Conservation (phyloP, 768 basidiomycete species). For the Kwoniella botswanensis region DNA sequence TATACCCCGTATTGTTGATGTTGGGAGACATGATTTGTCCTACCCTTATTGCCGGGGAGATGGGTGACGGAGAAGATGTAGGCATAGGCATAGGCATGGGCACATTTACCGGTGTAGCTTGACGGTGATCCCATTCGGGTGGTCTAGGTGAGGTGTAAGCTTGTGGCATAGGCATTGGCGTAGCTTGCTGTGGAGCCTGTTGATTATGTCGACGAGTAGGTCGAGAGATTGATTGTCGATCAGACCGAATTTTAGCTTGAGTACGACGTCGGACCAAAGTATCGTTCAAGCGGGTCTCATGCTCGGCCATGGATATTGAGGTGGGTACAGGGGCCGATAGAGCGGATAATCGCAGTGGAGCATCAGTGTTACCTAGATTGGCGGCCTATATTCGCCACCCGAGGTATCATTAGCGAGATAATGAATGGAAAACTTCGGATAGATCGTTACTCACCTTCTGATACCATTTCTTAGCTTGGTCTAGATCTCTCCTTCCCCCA, state of each 20-base stretch:
- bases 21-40: conserved; percentile 39
- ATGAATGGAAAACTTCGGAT: background rate
- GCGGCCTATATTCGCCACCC: conserved; percentile 64
- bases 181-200: background rate
- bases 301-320: conserved; percentile 75
- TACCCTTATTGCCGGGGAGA: conserved; percentile 19
- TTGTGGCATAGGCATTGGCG: background rate
- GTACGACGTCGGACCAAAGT: conserved; percentile 85
- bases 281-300: conserved; percentile 75
- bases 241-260: conserved; percentile 61
- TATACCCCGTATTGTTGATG: conserved; percentile 1
- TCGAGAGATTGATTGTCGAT: conserved; percentile 32
- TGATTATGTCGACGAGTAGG: conserved; percentile 12
- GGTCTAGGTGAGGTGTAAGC: conserved; percentile 5
- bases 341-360: conserved; percentile 72
- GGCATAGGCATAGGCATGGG: conserved; percentile 8
- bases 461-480: conserved; percentile 79
- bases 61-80: conserved; percentile 2
- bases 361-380: conserved; percentile 79
- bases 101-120: conserved; percentile 6
- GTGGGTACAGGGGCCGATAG: conserved; percentile 69
- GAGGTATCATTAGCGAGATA: background rate
- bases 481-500: conserved; percentile 65
- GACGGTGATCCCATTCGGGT: background rate
- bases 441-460: conserved; percentile 60